Evolutionary conservation across 139 green algal species (phyloP).

Genomic region (Gonium pectorale): DNA sequence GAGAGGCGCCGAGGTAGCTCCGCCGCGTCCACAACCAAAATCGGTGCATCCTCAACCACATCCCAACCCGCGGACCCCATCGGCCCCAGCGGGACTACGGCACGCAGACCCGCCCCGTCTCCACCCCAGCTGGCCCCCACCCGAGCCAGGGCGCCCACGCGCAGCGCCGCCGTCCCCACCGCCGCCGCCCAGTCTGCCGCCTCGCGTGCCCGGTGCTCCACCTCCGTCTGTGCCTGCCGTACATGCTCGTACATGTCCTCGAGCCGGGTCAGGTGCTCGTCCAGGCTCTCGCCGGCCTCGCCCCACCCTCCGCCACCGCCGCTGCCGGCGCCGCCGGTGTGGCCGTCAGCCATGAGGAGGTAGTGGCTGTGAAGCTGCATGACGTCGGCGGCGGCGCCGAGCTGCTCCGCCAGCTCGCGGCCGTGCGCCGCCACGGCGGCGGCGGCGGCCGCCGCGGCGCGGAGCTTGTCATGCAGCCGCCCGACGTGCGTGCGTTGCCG

Average conservation of each 20-base stretch:
- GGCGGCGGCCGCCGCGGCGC: neutral
- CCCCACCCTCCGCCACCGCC: neutral
- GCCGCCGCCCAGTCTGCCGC: neutral
- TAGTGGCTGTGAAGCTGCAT: neutral
- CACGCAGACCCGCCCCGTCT: neutral
- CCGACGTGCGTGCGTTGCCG: neutral
- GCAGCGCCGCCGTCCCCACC: neutral
- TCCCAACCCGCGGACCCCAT: neutral
- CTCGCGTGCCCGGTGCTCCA: neutral
- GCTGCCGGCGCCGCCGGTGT: neutral
- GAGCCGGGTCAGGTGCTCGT: neutral
- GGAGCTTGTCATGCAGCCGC: neutral
- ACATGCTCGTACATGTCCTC: conserved; percentile 13
- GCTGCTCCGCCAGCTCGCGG: neutral
- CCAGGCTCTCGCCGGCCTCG: neutral
- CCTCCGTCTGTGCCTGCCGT: neutral
- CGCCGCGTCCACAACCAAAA: neutral
- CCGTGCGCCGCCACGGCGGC: neutral
- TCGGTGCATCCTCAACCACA: neutral
- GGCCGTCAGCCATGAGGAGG: neutral
- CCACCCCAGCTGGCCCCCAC: neutral
- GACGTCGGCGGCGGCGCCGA: neutral
- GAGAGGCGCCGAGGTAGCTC: neutral
- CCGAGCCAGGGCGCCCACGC: too few species aligned
- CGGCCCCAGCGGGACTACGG: too few species aligned